Base-by-base conservation (phyloP, 345 rosid species). In the Euphorbia pulcherrima region DNA sequence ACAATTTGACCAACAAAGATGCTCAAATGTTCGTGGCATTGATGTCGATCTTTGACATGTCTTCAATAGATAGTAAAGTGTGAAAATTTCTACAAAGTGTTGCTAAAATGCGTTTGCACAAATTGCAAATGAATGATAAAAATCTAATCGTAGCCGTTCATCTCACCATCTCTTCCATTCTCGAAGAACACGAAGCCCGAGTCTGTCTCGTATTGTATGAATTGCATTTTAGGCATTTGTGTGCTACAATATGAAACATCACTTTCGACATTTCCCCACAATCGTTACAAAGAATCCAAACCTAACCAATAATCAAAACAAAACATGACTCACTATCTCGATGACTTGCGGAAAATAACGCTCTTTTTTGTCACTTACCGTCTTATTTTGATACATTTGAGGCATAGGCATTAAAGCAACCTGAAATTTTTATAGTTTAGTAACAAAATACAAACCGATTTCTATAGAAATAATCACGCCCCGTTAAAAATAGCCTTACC, bases 261-360 rank as follows among this genome's bases (percentile, higher is more conserved):
- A 79, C 88, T 68, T 84, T 69, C 0, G 81, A 70, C n/a, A 68
- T 70, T 74, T 73, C 80, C 56, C 86, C 90, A 52, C 90, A 86
- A 48, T 86, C 88, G 53, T 84, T 86, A 62, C 90, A 86, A 5
- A 84, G 85, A 62, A 86, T 86, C 90, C 85, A 86, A 40, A 86
- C 90, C 87, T 86, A 55, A n/a, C 0, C 50, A 6, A 60, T 23
- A n/a, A 55, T 29, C 3, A 1, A 39, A 27, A 37, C 11, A 26
- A 39, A 30, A 51, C 12, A 9, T 21, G 12, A 62, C 10, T 50
- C 4, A 12, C 10, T 8, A 10, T 8, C 18, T 2, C 26, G 5
- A 13, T 8, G 48, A 64, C 18, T 6, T 8, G 21, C 0, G 18
- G 39, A 8, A 47, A 53, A 21, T 12, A 12, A 18, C 5, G 5